phyloP scores from a whole-genome alignment of 1,139 yeast species.

The Martiniozyma asiatica region DNA sequence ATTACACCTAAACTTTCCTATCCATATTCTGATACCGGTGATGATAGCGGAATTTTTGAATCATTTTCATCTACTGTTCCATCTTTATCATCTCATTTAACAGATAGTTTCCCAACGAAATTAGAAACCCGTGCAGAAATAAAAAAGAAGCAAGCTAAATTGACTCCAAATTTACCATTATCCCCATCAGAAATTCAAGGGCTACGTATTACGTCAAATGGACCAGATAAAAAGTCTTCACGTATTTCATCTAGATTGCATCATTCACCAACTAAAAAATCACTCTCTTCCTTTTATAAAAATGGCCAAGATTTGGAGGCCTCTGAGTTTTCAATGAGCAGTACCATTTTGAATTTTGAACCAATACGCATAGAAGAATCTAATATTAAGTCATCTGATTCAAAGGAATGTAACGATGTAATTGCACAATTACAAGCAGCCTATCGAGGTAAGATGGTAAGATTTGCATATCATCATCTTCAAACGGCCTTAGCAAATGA shows the following conservation, averaged over 20 bases:
- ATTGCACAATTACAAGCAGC: constrained; percentile 35
- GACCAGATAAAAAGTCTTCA: neutral
- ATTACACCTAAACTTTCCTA: too few relatives aligned
- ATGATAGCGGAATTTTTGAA: constrained; percentile 11
- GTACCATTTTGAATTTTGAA: constrained; percentile 4
- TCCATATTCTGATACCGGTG: neutral
- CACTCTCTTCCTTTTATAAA: constrained; percentile 6
- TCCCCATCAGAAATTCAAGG: constrained; percentile 2
- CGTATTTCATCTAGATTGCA: constrained; percentile 8
- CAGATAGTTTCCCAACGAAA: constrained; percentile 3
- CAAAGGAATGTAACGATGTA: neutral
- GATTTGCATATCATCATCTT: too few relatives aligned
- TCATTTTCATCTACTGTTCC: constrained; percentile 3
- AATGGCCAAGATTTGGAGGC: too few relatives aligned
- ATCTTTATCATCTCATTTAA: neutral
- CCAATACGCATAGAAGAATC: neutral
- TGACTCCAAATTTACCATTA: constrained; percentile 9
- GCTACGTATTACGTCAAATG: neutral
- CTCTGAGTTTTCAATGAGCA: constrained; percentile 3
- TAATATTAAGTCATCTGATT: too few relatives aligned
- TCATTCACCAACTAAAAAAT: constrained; percentile 12
- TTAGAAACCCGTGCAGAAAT: constrained; percentile 7
- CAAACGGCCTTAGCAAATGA: too few relatives aligned
- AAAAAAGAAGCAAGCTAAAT: constrained; percentile 6
- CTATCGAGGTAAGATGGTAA: constrained; percentile 32